Evolutionary conservation across 2,329 filamentous ascomycete species (phyloP).

Genomic region (Paramyrothecium sp.): DNA sequence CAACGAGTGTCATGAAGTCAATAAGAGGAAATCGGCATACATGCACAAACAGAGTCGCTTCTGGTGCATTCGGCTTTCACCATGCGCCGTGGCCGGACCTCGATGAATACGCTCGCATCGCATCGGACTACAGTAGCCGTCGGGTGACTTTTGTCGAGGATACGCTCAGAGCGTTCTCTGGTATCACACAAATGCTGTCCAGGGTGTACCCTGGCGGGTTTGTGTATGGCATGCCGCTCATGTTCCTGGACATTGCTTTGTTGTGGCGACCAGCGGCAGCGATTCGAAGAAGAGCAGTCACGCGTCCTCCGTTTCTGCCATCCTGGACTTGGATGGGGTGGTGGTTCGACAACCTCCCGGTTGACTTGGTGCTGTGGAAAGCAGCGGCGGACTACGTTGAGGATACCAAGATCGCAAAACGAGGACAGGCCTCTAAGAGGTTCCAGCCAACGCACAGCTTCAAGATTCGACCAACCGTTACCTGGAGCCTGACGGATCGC

Average conservation of each 20-base stretch:
- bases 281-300: slow-evolving; percentile 34
- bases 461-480: slow-evolving; percentile 34
- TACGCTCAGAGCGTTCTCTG: slow-evolving; percentile 39
- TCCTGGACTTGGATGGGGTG: slow-evolving; percentile 49
- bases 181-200: slow-evolving; percentile 40
- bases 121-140: slow-evolving; percentile 40
- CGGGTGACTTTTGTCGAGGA: slow-evolving; percentile 39
- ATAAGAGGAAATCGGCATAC: slow-evolving; percentile 27
- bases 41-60: slow-evolving; percentile 28
- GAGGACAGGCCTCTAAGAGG: slow-evolving; percentile 29
- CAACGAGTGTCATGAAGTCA: slow-evolving; percentile 27
- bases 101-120: slow-evolving; percentile 42
- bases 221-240: slow-evolving; percentile 43
- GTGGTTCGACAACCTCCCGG: slow-evolving; percentile 43
- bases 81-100: slow-evolving; percentile 44
- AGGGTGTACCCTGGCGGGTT: slow-evolving; percentile 40
- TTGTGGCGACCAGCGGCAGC: slow-evolving; percentile 44
- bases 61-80: slow-evolving; percentile 33
- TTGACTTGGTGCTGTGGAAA: slow-evolving; percentile 40
- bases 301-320: slow-evolving; percentile 36
- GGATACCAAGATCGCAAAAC: slow-evolving; percentile 28
- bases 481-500: slow-evolving; percentile 39
- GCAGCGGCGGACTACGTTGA: slow-evolving; percentile 43
- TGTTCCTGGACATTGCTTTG: slow-evolving; percentile 43
- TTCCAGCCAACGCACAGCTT: slow-evolving; percentile 35